These are phyloP conservation scores for Triticum aestivum DNA, from an alignment of 176 grass and related monocot genomes.

Conservation along the genomic window DNA sequence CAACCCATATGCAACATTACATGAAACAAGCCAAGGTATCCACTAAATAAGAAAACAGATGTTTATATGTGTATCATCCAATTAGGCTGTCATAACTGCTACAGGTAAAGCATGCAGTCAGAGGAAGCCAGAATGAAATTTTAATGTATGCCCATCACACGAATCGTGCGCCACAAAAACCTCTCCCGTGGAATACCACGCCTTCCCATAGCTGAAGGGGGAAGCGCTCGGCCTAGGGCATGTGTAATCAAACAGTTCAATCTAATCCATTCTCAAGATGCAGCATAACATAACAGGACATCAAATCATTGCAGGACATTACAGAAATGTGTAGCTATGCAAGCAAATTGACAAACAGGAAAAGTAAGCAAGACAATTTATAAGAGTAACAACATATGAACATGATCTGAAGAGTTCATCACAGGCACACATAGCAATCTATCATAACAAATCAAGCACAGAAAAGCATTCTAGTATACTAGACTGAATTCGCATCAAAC, in stretches of 20 bases:
- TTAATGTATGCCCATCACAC: conserved; percentile 88
- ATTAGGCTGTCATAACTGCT: conserved; percentile 20
- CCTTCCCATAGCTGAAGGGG: conserved; percentile 61
- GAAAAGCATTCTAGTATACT: neutral
- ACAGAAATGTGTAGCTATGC: neutral
- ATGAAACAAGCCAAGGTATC: neutral
- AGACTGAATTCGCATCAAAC: neutral
- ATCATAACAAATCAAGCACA: neutral
- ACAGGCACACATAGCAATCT: neutral
- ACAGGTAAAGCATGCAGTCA: conserved; percentile 11
- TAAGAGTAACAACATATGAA: neutral
- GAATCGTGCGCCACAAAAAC: conserved; percentile 69
- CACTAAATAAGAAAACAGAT: neutral
- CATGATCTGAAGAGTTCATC: too few species aligned
- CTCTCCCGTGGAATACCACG: conserved; percentile 93
- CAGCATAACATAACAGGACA: neutral
- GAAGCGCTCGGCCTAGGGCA: conserved; percentile 89
- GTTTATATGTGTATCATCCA: conserved; percentile 30
- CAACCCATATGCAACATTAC: neutral
- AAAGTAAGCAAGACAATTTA: neutral
- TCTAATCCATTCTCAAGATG: neutral
- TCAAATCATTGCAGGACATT: neutral
- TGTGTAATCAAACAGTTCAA: neutral
- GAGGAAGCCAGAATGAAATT: conserved; percentile 24
- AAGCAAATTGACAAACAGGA: neutral